Evolutionary conservation across 129 eudicot genomes (phyloP).

Genomic region (Lactuca saligna): DNA sequence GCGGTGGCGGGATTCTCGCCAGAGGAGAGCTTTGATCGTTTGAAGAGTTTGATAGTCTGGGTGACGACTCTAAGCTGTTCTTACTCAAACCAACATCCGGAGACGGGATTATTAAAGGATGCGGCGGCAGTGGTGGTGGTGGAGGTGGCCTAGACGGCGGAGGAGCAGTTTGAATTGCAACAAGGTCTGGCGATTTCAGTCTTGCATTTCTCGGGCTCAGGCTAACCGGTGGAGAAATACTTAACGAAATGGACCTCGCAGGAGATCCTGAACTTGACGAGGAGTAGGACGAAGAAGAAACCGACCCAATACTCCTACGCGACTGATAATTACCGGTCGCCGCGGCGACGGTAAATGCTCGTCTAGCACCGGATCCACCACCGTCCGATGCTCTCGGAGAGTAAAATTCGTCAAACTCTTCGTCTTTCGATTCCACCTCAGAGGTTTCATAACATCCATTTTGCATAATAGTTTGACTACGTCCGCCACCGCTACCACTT

Average conservation of each 20-base stretch:
- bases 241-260: slow-evolving; percentile 56
- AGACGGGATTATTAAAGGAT: slow-evolving; percentile 17
- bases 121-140: slow-evolving; percentile 31
- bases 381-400: slow-evolving; percentile 60
- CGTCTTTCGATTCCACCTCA: slow-evolving; percentile 34
- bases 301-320: slow-evolving; percentile 36
- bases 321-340: slow-evolving; percentile 30
- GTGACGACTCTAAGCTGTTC: slow-evolving; percentile 53
- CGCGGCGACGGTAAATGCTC: slow-evolving; percentile 38
- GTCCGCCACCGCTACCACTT: slow-evolving; percentile 22
- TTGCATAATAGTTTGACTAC: slow-evolving; percentile 19
- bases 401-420: slow-evolving; percentile 59
- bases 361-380: slow-evolving; percentile 38
- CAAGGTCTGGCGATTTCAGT: slow-evolving; percentile 66
- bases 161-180: slow-evolving; percentile 44
- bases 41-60: slow-evolving; percentile 45
- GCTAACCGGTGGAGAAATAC: slow-evolving; percentile 63
- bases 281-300: slow-evolving; percentile 48
- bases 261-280: slow-evolving; percentile 64
- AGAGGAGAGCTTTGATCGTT: slow-evolving; percentile 34
- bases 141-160: slow-evolving; percentile 41
- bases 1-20: slow-evolving; percentile 45
- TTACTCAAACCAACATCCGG: slow-evolving; percentile 48
- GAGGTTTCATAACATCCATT: slow-evolving; percentile 28
- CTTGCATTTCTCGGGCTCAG: slow-evolving; percentile 54